These are phyloP conservation scores for Pichia nakasei DNA, from an alignment of 805 yeast species.

Conservation along the genomic window DNA sequence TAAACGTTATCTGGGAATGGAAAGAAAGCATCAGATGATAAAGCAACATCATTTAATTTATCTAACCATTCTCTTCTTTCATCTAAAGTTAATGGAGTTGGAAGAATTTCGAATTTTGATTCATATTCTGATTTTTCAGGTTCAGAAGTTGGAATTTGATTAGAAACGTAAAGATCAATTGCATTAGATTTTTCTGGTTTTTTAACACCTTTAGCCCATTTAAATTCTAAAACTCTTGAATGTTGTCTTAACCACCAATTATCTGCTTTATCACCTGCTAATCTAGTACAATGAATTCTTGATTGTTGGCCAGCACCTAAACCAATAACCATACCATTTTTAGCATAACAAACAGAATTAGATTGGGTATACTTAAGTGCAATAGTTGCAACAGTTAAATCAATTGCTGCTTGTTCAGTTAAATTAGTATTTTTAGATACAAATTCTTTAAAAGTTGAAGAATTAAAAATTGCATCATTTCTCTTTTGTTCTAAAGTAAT, in stretches of 20 bases:
- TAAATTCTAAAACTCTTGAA: constrained; percentile 83
- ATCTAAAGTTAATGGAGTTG: constrained; percentile 69
- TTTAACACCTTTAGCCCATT: constrained; percentile 98
- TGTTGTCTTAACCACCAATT: constrained; percentile 99
- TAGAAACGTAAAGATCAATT: constrained; percentile 85
- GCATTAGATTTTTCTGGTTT: constrained; percentile 98
- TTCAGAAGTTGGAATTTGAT: constrained; percentile 83
- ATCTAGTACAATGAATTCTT: constrained; percentile 97
- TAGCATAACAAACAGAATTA: constrained; percentile 96
- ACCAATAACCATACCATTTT: constrained; percentile 98
- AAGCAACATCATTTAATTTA: constrained; percentile 76
- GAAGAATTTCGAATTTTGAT: constrained; percentile 76
- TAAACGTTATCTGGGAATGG: constrained; percentile 99
- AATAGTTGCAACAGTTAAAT: constrained; percentile 93
- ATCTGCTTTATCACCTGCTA: constrained; percentile 99
- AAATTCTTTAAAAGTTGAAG: constrained; percentile 83
- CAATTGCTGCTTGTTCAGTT: constrained; percentile 87
- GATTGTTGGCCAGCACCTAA: constrained; percentile 99
- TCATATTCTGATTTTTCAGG: constrained; percentile 93
- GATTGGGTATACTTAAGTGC: constrained; percentile 97
- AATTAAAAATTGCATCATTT: constrained; percentile 92
- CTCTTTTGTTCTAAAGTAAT: constrained; percentile 92
- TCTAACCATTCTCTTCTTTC: constrained; percentile 86
- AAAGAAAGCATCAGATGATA: constrained; percentile 98
- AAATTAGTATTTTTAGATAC: constrained; percentile 79